A percentile compares a stretch with the other conserved stretches of the same genome.
phyloP scores from a whole-genome alignment of 2,329 filamentous ascomycete genomes.

The Aspergillus eucalypticola region DNA sequence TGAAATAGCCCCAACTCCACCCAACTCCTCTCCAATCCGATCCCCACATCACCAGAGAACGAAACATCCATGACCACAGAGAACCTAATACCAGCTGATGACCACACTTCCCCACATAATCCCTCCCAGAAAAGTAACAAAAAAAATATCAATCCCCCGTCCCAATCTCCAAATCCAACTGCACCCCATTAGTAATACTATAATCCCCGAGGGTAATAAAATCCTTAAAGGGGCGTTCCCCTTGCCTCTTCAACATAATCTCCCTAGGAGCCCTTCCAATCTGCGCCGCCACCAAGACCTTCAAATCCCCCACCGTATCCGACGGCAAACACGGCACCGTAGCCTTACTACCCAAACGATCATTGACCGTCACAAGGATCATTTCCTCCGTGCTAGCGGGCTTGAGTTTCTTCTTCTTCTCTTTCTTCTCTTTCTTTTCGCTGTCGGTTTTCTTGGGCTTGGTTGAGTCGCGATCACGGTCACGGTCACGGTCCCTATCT shows the following conservation, averaged over 20 bases:
- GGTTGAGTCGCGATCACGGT: background rate
- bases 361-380: slow-evolving; percentile 93
- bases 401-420: slow-evolving; percentile 41
- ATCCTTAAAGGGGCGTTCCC: slow-evolving; percentile 92
- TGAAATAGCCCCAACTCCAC: too few relatives aligned
- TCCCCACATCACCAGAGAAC: background rate
- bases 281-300: slow-evolving; percentile 68
- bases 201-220: slow-evolving; percentile 85
- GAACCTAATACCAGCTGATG: background rate
- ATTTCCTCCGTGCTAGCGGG: slow-evolving; percentile 67
- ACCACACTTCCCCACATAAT: too few relatives aligned
- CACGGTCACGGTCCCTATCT: slow-evolving; percentile 3
- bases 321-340: slow-evolving; percentile 85
- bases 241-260: slow-evolving; percentile 88
- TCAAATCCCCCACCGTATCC: slow-evolving; percentile 63
- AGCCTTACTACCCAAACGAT: slow-evolving; percentile 93
- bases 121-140: too few relatives aligned
- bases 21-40: background rate
- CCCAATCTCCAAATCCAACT: slow-evolving; percentile 53
- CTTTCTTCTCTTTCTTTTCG: slow-evolving; percentile 43
- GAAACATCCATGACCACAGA: background rate
- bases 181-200: slow-evolving; percentile 86
- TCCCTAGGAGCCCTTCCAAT: slow-evolving; percentile 89
- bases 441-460: slow-evolving; percentile 18
- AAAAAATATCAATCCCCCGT: slow-evolving; percentile 35